Percentiles rank a stretch among this genome's conserved stretches.
Conservation (phyloP, 1,139 yeast species). For the Taphrina communis region DNA sequence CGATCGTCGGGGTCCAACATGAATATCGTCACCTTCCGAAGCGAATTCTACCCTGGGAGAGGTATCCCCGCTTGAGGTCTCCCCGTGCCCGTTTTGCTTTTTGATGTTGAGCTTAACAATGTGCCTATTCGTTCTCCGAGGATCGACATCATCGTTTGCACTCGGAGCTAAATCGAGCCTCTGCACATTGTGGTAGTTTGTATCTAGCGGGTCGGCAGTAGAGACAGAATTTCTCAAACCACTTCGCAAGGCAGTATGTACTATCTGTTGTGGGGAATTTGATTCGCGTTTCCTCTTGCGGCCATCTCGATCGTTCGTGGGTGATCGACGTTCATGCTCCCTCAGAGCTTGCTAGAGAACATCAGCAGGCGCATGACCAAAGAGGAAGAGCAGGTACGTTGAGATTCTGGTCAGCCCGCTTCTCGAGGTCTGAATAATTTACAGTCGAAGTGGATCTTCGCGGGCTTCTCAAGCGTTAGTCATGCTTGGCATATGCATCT, state of each 20-base stretch:
- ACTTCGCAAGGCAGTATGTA: conserved; percentile 11
- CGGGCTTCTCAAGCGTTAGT: conserved; percentile 1
- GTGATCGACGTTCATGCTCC: conserved; percentile 6
- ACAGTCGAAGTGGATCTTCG: conserved; percentile 6
- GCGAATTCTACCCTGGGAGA: conserved; percentile 3
- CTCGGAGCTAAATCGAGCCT: background rate
- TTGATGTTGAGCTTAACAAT: background rate
- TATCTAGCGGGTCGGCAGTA: background rate
- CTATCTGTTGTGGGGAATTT: conserved; percentile 18
- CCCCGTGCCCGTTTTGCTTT: conserved; percentile 1
- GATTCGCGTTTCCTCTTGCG: conserved; percentile 38
- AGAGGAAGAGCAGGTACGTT: background rate
- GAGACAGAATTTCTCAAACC: conserved; percentile 26
- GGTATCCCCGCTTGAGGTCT: background rate
- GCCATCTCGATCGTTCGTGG: background rate
- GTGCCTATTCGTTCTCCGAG: background rate
- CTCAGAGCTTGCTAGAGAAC: background rate
- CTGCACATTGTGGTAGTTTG: background rate
- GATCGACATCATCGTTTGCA: background rate
- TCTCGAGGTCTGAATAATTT: background rate
- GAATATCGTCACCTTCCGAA: background rate
- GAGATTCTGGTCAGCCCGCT: conserved; percentile 4
- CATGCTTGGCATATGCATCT: background rate
- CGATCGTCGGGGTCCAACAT: background rate
- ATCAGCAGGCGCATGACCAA: background rate